Evolutionary conservation across 495 filamentous ascomycete species (phyloP).

Genomic region (Tuber aestivum): DNA sequence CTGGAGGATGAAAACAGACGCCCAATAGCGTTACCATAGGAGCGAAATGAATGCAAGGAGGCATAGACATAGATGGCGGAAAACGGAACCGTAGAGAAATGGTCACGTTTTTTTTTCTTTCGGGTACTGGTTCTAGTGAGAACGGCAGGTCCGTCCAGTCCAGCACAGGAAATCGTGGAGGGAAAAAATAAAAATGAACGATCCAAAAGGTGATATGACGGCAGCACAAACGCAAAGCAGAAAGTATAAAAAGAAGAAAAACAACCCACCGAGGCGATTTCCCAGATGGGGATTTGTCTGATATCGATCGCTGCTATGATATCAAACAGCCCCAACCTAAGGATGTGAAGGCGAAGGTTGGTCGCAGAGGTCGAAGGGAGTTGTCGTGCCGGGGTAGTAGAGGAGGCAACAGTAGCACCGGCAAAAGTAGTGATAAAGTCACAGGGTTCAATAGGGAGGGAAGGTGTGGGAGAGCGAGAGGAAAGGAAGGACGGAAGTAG

Average conservation of each 20-base stretch:
- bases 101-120: neutral
- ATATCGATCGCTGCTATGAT: neutral
- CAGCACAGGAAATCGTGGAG: neutral
- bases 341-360: neutral
- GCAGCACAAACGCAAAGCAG: neutral
- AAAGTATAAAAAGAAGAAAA: neutral
- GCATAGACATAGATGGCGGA: neutral
- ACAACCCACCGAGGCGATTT: neutral
- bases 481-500: neutral
- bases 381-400: neutral
- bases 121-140: neutral
- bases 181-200: neutral
- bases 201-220: neutral
- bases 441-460: neutral
- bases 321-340: neutral
- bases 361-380: neutral
- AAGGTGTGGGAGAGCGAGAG: neutral
- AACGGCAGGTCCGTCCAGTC: neutral
- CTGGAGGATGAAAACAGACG: neutral
- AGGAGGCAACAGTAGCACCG: neutral
- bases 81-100: neutral
- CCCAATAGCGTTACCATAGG: neutral
- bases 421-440: neutral
- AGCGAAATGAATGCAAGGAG: conserved; percentile 1
- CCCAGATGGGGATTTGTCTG: neutral